Percentiles rank a stretch among this genome's conserved stretches.
phyloP scores from a whole-genome alignment of 257 asterid genomes.

The Nemophila menziesii region DNA sequence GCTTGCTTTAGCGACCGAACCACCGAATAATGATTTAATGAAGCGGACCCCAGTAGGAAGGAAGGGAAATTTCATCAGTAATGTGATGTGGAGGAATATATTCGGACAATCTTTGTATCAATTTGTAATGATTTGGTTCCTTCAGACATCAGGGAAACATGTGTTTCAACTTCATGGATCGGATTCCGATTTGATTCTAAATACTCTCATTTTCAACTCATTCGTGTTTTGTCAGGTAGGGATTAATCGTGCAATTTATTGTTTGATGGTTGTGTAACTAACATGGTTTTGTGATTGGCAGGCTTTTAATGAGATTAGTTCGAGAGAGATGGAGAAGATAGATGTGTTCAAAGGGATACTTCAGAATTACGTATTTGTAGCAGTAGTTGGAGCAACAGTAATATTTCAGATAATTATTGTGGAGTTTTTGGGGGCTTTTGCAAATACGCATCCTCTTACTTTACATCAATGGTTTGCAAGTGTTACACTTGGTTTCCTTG shows the following conservation, averaged over 20 bases:
- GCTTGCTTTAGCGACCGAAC: slow-evolving; percentile 95
- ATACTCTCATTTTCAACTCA: slow-evolving; percentile 82
- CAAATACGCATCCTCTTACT: slow-evolving; percentile 72
- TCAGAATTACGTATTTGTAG: slow-evolving; percentile 62
- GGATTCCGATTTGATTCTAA: slow-evolving; percentile 56
- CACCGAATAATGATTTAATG: slow-evolving; percentile 79
- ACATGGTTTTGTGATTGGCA: slow-evolving; percentile 25
- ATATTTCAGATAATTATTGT: slow-evolving; percentile 68
- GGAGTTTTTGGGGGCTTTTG: slow-evolving; percentile 71
- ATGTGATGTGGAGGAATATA: slow-evolving; percentile 92
- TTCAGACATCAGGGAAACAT: slow-evolving; percentile 64
- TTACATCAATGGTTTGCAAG: slow-evolving; percentile 65
- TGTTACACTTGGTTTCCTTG: slow-evolving; percentile 62
- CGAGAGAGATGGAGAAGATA: slow-evolving; percentile 89
- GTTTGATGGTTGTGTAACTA: neutral
- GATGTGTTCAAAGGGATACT: slow-evolving; percentile 76
- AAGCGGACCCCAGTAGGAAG: slow-evolving; percentile 75
- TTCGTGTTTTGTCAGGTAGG: slow-evolving; percentile 88
- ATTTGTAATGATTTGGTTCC: slow-evolving; percentile 77
- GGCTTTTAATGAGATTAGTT: slow-evolving; percentile 92
- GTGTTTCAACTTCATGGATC: slow-evolving; percentile 53
- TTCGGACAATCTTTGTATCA: slow-evolving; percentile 85
- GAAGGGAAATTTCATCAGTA: slow-evolving; percentile 85
- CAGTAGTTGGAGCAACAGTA: slow-evolving; percentile 61
- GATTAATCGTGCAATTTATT: neutral